These are phyloP conservation scores for Aspergillus flavus DNA, from an alignment of 2,329 filamentous ascomycete species.

Conservation along the genomic window DNA sequence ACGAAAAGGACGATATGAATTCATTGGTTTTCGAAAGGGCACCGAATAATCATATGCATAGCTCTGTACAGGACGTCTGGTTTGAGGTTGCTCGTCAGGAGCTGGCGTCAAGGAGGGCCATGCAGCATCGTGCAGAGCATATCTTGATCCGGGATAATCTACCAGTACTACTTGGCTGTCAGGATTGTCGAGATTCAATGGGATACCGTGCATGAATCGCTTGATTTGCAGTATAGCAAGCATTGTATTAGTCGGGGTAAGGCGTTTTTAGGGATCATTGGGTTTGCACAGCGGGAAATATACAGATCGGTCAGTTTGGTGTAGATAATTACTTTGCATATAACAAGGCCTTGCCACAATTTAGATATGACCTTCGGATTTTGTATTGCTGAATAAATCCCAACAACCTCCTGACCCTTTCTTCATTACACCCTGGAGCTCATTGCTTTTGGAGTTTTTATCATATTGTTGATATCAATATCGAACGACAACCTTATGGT, in stretches of 20 bases:
- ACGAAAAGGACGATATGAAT: conserved; percentile 42
- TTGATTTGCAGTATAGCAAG: conserved; percentile 8
- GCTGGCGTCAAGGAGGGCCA: conserved; percentile 29
- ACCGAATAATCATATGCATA: conserved; percentile 32
- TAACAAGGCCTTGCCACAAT: neutral
- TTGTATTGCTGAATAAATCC: neutral
- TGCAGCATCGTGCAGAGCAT: conserved; percentile 38
- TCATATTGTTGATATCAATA: too few species aligned
- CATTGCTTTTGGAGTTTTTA: too few species aligned
- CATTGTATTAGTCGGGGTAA: conserved; percentile 6
- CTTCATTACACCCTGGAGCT: too few species aligned
- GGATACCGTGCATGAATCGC: conserved; percentile 37
- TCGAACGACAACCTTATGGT: too few species aligned
- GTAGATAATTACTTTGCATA: neutral
- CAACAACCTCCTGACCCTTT: neutral
- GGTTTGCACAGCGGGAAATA: conserved; percentile 7
- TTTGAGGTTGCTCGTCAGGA: conserved; percentile 40
- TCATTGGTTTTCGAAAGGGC: conserved; percentile 39
- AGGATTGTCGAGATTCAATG: conserved; percentile 30
- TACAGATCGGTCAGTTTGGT: conserved; percentile 14
- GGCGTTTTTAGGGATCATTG: conserved; percentile 14
- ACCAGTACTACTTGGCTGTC: conserved; percentile 41
- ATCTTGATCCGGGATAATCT: conserved; percentile 37
- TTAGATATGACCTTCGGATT: neutral
- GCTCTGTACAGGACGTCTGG: conserved; percentile 43